Evolutionary conservation across 83 land plant species (phyloP), one percentile per base, ranked within the genome.

Genomic region (Larix sibirica): DNA sequence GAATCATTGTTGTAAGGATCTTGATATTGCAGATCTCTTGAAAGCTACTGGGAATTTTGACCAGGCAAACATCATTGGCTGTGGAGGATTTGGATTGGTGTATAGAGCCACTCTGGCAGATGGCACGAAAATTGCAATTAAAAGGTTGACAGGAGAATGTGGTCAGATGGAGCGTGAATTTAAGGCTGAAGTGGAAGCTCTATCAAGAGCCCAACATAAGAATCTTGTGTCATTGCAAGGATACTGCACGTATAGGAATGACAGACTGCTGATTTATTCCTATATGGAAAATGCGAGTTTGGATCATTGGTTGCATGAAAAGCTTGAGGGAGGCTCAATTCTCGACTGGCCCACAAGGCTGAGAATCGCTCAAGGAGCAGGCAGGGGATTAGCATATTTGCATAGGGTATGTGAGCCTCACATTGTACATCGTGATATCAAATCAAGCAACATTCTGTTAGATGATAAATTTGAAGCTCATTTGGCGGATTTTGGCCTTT

Each of bases 251-350:
- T 82, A 87, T 76, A 87, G 89, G 10, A 85, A 78, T 36, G 90
- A 91, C 54, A 83, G 95, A 33, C 76, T 93, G 66, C 81, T 93
- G 58, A 88, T 93, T 28, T 93, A 93, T 83, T 89, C 93, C 2
- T 93, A 87, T 85, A 91, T 93, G 95, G 93, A 93, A 79, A 93
- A 93, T 78, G 94, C 94, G 14, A 93, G 95, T 86, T 83, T 93
- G 81, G 95, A 93, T 67, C 88, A 89, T 79, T 93, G 95, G 95
- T 82, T 93, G 23, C 95, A 93, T 80, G 95, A 93, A 83, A 89
- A 82, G 26, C 62, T 80, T 20, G 93, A 93, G 58, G 90, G 90
- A 20, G 79, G 83, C 17, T 77, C 87, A 13, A 10, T 73, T 14
- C 87, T 93, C 13, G 84, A 80, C 60, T 94, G 94, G 94, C 81